Percentiles rank a stretch among this genome's conserved stretches.
Evolutionary conservation across 1,139 yeast genomes (phyloP).

Genomic region (Sugiyamaella pinicola): DNA sequence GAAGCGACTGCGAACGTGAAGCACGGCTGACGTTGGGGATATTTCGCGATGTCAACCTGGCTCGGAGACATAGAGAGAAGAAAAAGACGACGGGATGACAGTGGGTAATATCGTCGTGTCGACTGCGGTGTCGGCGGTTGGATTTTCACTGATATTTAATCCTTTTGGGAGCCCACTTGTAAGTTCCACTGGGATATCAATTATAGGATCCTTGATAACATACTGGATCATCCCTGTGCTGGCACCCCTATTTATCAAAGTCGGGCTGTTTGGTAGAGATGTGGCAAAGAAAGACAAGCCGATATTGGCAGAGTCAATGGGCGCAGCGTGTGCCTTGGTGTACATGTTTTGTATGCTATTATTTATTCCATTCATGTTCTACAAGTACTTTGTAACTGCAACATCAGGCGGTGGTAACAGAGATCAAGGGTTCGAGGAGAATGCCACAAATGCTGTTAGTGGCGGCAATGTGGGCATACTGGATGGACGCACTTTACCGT

Average conservation of each 20-base stretch:
- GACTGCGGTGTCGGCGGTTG: constrained; percentile 8
- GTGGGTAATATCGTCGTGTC: background rate
- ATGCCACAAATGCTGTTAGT: constrained; percentile 12
- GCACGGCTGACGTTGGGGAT: too few relatives aligned
- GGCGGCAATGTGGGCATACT: background rate
- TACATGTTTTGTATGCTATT: constrained; percentile 80
- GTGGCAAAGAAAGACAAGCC: constrained; percentile 72
- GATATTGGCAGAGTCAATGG: constrained; percentile 85
- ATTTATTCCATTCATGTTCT: constrained; percentile 86
- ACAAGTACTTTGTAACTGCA: constrained; percentile 68
- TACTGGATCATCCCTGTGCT: constrained; percentile 65
- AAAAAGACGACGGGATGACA: background rate
- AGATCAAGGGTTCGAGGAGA: constrained; percentile 43
- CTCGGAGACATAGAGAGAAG: background rate
- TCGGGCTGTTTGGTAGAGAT: constrained; percentile 85
- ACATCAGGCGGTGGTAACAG: constrained; percentile 61
- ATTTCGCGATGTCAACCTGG: too few relatives aligned
- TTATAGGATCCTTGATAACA: constrained; percentile 65
- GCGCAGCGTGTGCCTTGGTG: constrained; percentile 80
- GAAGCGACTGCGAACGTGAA: too few relatives aligned
- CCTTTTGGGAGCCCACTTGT: constrained; percentile 33
- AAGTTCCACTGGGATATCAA: constrained; percentile 57
- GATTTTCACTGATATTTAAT: constrained; percentile 18
- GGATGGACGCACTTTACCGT: constrained; percentile 28
- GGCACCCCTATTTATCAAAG: constrained; percentile 64